Percentiles rank a stretch among this genome's conserved stretches.
Conservation (phyloP, 352 stramenopile species). For the Globisporangium nodosum region DNA sequence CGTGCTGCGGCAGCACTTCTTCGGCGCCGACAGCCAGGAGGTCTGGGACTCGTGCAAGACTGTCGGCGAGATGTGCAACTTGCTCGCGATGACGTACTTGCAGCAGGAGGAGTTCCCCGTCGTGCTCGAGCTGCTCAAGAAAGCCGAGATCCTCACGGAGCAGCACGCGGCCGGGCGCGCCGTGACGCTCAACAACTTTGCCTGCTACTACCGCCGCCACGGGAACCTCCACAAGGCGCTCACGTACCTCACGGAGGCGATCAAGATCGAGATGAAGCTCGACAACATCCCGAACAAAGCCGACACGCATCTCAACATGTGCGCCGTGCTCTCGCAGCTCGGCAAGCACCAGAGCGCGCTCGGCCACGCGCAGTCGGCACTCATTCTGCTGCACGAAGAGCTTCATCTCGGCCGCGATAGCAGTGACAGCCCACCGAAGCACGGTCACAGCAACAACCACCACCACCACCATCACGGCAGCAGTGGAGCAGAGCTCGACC, state of each 20-base stretch:
- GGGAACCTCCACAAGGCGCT: conserved; percentile 90
- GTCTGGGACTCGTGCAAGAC: conserved; percentile 89
- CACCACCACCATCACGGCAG: background rate
- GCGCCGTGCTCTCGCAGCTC: conserved; percentile 90
- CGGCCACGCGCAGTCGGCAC: conserved; percentile 87
- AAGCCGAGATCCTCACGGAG: conserved; percentile 93
- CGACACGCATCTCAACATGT: conserved; percentile 95
- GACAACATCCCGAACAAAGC: conserved; percentile 86
- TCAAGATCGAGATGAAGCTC: conserved; percentile 89
- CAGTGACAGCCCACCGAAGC: conserved; percentile 11
- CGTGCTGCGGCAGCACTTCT: conserved; percentile 92
- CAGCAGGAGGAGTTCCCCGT: conserved; percentile 92
- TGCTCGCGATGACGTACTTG: conserved; percentile 94
- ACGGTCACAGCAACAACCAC: conserved; percentile 14
- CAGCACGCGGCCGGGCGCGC: conserved; percentile 72
- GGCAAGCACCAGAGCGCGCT: conserved; percentile 88
- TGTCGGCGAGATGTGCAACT: conserved; percentile 94
- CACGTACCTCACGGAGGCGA: conserved; percentile 88
- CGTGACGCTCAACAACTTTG: conserved; percentile 94
- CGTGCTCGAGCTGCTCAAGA: conserved; percentile 90
- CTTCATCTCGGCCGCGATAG: conserved; percentile 42
- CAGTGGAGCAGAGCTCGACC: conserved; percentile 10
- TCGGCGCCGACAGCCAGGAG: conserved; percentile 87
- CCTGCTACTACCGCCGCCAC: conserved; percentile 90
- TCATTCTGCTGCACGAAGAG: conserved; percentile 93